A percentile compares a stretch with the other conserved stretches of the same genome.
phyloP scores from a whole-genome alignment of 1,284 basidiomycete genomes.

The Ceraceosorus bombacis region DNA sequence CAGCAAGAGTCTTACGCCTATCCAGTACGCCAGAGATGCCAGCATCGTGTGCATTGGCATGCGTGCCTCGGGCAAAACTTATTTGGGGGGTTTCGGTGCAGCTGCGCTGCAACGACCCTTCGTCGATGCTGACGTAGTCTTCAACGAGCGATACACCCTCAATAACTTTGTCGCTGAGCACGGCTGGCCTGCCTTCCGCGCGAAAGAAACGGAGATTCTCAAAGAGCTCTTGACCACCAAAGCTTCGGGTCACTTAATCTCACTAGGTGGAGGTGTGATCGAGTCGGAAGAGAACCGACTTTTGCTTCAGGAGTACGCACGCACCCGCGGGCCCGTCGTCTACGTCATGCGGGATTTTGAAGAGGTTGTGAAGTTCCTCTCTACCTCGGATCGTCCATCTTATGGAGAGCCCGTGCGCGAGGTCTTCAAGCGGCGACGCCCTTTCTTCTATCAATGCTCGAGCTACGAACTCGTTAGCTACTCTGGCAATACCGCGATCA shows the following conservation, averaged over 20 bases:
- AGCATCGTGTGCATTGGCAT: conserved; percentile 86
- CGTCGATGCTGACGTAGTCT: conserved; percentile 78
- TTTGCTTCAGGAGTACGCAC: conserved; percentile 63
- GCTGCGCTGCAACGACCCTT: conserved; percentile 66
- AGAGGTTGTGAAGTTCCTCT: conserved; percentile 69
- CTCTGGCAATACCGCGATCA: conserved; percentile 26
- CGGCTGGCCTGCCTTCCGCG: conserved; percentile 71
- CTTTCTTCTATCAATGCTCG: conserved; percentile 80
- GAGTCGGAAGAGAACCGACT: conserved; percentile 63
- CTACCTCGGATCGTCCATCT: conserved; percentile 70
- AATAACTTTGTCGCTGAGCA: conserved; percentile 69
- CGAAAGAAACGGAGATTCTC: conserved; percentile 48
- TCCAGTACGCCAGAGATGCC: conserved; percentile 53
- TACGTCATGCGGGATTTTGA: conserved; percentile 65
- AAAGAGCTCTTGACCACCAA: conserved; percentile 45
- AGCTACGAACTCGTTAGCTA: conserved; percentile 78
- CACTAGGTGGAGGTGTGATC: conserved; percentile 91
- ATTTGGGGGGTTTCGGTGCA: conserved; percentile 73
- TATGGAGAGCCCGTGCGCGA: conserved; percentile 65
- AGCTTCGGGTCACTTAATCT: conserved; percentile 53
- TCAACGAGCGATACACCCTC: conserved; percentile 64
- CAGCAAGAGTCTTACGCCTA: conserved; percentile 23
- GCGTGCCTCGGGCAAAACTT: conserved; percentile 93
- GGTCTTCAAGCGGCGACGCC: conserved; percentile 73
- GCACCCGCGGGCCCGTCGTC: conserved; percentile 60